Evolutionary conservation across 179 eudicot genomes (phyloP).

Genomic region (Spergularia azorica): DNA sequence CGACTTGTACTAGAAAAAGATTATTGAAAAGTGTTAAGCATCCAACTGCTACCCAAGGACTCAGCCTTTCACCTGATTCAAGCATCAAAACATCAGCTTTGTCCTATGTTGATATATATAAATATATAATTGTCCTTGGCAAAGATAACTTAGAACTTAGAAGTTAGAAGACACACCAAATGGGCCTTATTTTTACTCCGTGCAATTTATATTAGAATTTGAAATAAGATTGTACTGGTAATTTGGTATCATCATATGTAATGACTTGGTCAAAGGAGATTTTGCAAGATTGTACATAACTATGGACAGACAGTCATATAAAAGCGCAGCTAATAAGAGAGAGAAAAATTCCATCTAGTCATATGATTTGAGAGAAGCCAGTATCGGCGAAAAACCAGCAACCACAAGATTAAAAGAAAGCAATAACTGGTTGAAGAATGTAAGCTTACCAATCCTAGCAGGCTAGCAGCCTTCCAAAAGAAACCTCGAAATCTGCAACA

Average conservation of each 20-base stretch:
- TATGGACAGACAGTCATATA: too few species aligned
- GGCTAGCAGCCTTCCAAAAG: constrained; percentile 93
- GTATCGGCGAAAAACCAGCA: background rate
- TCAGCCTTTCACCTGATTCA: constrained; percentile 81
- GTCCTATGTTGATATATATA: background rate
- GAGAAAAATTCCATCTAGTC: background rate
- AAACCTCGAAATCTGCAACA: constrained; percentile 66
- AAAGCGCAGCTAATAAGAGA: background rate
- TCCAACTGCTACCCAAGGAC: constrained; percentile 95
- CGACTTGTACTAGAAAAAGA: constrained; percentile 60
- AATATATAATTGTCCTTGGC: background rate
- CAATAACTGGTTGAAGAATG: background rate
- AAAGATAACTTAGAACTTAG: too few species aligned
- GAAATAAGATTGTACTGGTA: too few species aligned
- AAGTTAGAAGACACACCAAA: background rate
- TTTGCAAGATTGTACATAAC: too few species aligned
- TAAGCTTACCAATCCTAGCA: constrained; percentile 54
- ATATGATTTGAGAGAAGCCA: background rate
- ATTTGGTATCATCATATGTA: too few species aligned
- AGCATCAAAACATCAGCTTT: background rate
- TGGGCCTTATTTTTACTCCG: background rate
- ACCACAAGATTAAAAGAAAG: background rate
- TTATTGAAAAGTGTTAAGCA: constrained; percentile 84
- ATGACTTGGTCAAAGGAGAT: too few species aligned
- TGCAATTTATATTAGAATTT: too few species aligned